Base-by-base conservation (phyloP, 495 filamentous ascomycete genomes). In the Penicillium argentinense region DNA sequence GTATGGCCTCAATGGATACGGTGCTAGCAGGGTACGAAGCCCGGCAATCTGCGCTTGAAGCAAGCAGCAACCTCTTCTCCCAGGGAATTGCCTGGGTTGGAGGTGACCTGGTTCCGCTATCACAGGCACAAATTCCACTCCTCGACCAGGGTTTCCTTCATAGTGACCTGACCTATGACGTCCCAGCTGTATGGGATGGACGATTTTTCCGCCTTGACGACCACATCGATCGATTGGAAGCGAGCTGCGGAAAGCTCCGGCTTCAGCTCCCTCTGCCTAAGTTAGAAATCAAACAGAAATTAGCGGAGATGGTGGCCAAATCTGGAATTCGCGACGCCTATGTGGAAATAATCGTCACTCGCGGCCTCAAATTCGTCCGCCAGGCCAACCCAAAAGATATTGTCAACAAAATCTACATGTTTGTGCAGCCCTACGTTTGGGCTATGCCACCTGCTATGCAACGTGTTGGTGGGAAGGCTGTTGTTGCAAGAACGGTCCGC, bases 81-180 rank as follows among this genome's bases (percentile, higher is more conserved):
- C 46, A 59, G 9, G 68, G 68, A 21, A 45, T 72, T 18, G 68
- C 64, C 41, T 72, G 64, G 64, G 46, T 69, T 3, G 62, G 58
- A 27, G 66, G 64, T 0, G 47, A 62, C 24, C 39, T 64, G n/a
- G 32, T 56, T 4, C 64, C 62, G 0, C 61, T 72, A 12, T 27
- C 29, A 19, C 46, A 68, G 33, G 68, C 68, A 2, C 67, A 57
- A 27, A 70, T 72, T 29, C 68, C 68, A 0, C 52, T 72, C 2
- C 42, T 70, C 2, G 68, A 72, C 46, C 61, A 72, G 47, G 68
- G 68, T 21, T 72, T 72, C 42, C 44, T 70, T 34, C 68, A 67
- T 49, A 64, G 67, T 54, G 68, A 72, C 26, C 44, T 72, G 21
- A 68, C 66, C 19, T 72, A 72, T 44, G 68, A 72, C 36, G 68